Conservation (phyloP, 139 green algal species). For the Chlamydomonas sp. region DNA sequence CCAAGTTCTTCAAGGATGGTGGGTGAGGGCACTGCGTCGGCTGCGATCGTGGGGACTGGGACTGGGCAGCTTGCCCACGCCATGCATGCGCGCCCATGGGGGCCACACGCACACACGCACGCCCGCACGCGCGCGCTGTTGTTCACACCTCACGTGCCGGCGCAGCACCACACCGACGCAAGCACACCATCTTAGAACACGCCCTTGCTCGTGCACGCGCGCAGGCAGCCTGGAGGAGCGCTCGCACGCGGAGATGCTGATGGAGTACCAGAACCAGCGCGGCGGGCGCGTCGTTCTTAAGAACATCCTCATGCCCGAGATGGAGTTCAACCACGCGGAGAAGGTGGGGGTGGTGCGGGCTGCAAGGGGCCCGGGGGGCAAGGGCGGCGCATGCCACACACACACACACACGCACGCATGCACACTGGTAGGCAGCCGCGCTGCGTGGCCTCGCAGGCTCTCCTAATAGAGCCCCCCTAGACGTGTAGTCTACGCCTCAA, state of each 20-base stretch:
- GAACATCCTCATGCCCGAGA: conserved; percentile 68
- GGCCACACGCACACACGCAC: too few species aligned
- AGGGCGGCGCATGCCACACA: too few species aligned
- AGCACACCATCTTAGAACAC: neutral
- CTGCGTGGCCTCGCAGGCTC: too few species aligned
- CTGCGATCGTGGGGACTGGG: neutral
- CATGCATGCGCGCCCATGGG: too few species aligned
- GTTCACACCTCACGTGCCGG: neutral
- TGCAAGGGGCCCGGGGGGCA: too few species aligned
- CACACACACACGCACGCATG: too few species aligned
- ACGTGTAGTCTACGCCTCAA: too few species aligned
- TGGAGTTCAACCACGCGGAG: conserved; percentile 59
- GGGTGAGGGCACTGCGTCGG: neutral
- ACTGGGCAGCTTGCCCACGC: too few species aligned
- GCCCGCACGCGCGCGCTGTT: too few species aligned
- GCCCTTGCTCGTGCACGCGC: conserved; percentile 29
- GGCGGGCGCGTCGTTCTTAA: conserved; percentile 83
- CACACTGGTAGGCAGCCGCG: too few species aligned
- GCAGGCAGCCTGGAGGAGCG: conserved; percentile 72
- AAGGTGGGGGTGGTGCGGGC: too few species aligned
- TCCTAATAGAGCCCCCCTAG: too few species aligned
- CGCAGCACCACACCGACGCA: neutral
- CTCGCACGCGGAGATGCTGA: conserved; percentile 85
- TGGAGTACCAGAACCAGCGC: conserved; percentile 77
- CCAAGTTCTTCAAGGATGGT: conserved; percentile 60